These are phyloP conservation scores for Fragilaria radians DNA, from an alignment of 108 stramenopile species.

Conservation along the genomic window DNA sequence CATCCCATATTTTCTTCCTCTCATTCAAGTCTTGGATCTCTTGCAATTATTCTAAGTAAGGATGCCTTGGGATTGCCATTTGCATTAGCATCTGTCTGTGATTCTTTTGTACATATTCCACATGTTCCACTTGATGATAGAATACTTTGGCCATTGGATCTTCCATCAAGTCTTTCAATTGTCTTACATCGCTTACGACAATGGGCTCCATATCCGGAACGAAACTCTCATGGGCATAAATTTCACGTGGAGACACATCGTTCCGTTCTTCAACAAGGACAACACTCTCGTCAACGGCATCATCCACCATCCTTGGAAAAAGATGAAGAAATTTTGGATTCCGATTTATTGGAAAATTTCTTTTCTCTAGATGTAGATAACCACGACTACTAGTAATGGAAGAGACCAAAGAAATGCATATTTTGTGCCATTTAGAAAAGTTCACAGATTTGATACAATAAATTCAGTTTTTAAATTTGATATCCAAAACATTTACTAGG, in stretches of 20 bases:
- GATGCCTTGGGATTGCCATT: constrained; percentile 38
- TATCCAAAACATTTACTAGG: too few species aligned
- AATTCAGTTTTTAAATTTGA: too few species aligned
- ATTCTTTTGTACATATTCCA: constrained; percentile 70
- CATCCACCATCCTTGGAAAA: too few species aligned
- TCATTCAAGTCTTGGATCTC: neutral
- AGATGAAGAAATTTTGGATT: too few species aligned
- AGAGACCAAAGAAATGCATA: too few species aligned
- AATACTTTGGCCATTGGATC: constrained; percentile 31
- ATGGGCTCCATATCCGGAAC: constrained; percentile 43
- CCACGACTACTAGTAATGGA: too few species aligned
- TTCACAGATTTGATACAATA: too few species aligned
- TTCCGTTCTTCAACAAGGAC: constrained; percentile 3
- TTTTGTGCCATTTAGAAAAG: too few species aligned
- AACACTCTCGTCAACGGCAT: too few species aligned
- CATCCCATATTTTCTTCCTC: neutral
- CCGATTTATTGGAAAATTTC: too few species aligned
- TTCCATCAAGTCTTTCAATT: constrained; percentile 57
- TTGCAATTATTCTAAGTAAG: constrained; percentile 1
- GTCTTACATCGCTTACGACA: constrained; percentile 64
- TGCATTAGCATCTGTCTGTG: constrained; percentile 47
- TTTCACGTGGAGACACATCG: constrained; percentile 32
- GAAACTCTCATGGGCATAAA: constrained; percentile 40
- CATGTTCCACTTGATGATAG: constrained; percentile 15
- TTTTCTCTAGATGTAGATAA: too few species aligned